These are phyloP conservation scores for Scalesia atractyloides DNA, from an alignment of 129 eudicot species.

Conservation along the genomic window DNA sequence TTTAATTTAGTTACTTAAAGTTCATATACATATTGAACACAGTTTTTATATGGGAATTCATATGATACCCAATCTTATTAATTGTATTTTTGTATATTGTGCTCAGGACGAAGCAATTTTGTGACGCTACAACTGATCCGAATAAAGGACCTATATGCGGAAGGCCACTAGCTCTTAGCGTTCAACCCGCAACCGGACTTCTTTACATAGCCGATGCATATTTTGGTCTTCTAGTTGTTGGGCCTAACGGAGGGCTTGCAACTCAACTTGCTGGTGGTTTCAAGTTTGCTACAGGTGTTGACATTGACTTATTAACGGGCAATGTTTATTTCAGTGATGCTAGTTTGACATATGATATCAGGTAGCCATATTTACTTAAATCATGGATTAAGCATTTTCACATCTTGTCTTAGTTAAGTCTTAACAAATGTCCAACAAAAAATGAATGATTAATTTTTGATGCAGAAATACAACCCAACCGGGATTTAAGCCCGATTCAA, in stretches of 20 bases:
- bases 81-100: neutral
- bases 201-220: conserved; percentile 26
- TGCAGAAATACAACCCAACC: conserved; percentile 22
- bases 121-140: conserved; percentile 35
- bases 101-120: conserved; percentile 30
- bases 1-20: neutral
- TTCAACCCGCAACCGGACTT: conserved; percentile 16
- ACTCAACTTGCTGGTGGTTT: conserved; percentile 33
- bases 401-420: neutral
- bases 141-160: conserved; percentile 33
- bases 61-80: neutral
- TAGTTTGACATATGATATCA: conserved; percentile 28
- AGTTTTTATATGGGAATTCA: neutral
- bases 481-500: conserved; percentile 25
- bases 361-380: conserved; percentile 12
- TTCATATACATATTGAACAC: neutral
- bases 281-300: conserved; percentile 18
- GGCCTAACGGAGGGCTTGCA: conserved; percentile 36
- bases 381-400: neutral
- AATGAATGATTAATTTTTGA: neutral
- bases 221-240: conserved; percentile 34
- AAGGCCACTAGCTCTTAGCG: conserved; percentile 40
- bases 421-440: neutral
- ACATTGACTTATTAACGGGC: conserved; percentile 24
- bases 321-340: conserved; percentile 31